Conservation (phyloP, 23 red algal species). For the Pyropia yezoensis region DNA sequence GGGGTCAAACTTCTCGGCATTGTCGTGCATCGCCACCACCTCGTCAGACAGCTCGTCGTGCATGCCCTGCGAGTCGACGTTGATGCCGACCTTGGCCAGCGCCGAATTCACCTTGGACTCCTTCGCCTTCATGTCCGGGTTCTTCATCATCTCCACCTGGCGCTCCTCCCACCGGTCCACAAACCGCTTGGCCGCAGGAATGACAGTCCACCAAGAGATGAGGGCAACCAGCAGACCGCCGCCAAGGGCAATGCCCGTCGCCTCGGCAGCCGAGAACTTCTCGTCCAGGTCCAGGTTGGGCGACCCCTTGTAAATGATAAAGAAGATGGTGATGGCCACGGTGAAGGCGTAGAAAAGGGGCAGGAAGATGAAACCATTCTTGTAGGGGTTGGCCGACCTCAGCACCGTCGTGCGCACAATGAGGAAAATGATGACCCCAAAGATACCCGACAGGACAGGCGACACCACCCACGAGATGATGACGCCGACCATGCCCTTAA, state of each 20-base stretch:
- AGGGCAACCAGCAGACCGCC: slow-evolving; percentile 23
- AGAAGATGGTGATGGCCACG: slow-evolving; percentile 52
- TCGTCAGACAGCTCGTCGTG: slow-evolving; percentile 45
- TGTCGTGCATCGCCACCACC: slow-evolving; percentile 44
- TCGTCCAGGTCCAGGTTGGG: slow-evolving; percentile 20
- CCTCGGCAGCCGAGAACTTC: slow-evolving; percentile 20
- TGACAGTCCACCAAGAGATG: slow-evolving; percentile 32
- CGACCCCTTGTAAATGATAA: slow-evolving; percentile 67
- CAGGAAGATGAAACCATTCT: slow-evolving; percentile 51
- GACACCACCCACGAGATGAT: slow-evolving; percentile 70
- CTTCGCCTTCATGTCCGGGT: slow-evolving; percentile 22
- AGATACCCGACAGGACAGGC: slow-evolving; percentile 50
- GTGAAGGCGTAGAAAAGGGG: slow-evolving; percentile 67
- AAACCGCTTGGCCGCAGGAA: slow-evolving; percentile 27
- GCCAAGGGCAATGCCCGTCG: slow-evolving; percentile 45
- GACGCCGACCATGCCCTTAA: slow-evolving; percentile 65
- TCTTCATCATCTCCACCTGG: slow-evolving; percentile 26
- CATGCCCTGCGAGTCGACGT: slow-evolving; percentile 10
- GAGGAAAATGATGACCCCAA: slow-evolving; percentile 61
- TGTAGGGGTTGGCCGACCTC: slow-evolving; percentile 18
- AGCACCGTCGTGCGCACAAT: slow-evolving; percentile 60
- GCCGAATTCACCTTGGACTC: slow-evolving; percentile 15
- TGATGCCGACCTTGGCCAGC: slow-evolving; percentile 53
- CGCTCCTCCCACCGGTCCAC: slow-evolving; percentile 49
- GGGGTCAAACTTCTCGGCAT: slow-evolving; percentile 58